Conservation (phyloP, 177 flowering plant genomes). For the Vitis hybrid region DNA sequence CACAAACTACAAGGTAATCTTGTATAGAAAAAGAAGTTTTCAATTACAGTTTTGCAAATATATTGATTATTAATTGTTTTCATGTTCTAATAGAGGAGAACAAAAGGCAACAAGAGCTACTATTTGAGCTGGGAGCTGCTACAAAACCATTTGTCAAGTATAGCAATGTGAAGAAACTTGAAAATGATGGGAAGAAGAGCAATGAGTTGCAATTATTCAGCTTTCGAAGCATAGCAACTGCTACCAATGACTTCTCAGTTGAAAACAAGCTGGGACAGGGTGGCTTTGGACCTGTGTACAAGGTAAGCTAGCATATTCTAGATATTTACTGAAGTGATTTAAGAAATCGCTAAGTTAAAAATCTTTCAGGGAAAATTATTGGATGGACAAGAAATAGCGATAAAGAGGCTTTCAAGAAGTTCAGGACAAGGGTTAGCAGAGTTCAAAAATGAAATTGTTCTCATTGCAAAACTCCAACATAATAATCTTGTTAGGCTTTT, state of each 20-base stretch:
- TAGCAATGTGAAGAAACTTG: too few species aligned
- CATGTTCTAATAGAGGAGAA: neutral
- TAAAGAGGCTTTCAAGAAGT: conserved; percentile 3
- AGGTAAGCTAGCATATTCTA: conserved; percentile 9
- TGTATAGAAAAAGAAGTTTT: too few species aligned
- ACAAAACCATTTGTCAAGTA: too few species aligned
- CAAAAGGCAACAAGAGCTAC: neutral
- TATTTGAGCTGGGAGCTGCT: too few species aligned
- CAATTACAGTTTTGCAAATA: too few species aligned
- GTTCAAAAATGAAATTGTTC: conserved; percentile 10
- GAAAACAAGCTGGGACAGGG: conserved; percentile 30
- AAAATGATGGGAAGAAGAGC: conserved; percentile 6
- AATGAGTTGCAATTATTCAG: conserved; percentile 17
- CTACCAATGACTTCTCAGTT: conserved; percentile 19
- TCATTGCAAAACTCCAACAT: conserved; percentile 9
- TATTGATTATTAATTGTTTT: too few species aligned
- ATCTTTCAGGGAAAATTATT: conserved; percentile 1
- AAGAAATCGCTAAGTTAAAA: neutral
- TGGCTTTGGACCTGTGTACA: conserved; percentile 30
- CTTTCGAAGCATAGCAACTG: conserved; percentile 13
- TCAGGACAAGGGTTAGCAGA: conserved; percentile 7
- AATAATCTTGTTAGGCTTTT: conserved; percentile 4
- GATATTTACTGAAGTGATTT: neutral
- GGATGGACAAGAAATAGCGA: neutral
- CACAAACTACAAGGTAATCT: too few species aligned